phyloP scores from a whole-genome alignment of 140 eudicot species.

The Stevia rebaudiana region DNA sequence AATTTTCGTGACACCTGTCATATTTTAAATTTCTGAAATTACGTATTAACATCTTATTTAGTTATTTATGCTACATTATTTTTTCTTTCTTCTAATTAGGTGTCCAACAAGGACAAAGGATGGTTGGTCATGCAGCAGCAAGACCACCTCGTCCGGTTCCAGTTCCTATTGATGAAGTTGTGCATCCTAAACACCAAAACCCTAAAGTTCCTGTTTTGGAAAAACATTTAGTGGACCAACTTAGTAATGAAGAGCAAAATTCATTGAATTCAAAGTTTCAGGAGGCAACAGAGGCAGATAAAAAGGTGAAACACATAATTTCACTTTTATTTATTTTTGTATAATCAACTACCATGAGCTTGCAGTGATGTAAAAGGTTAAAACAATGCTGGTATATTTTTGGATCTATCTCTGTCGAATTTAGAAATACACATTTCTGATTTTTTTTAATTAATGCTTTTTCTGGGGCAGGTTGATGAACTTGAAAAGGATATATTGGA shows the following conservation, averaged over 20 bases:
- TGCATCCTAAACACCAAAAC: constrained; percentile 52
- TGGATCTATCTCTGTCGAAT: constrained; percentile 4
- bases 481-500: constrained; percentile 85
- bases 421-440: background rate
- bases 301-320: constrained; percentile 42
- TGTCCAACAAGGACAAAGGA: constrained; percentile 51
- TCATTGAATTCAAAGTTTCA: constrained; percentile 70
- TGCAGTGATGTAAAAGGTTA: constrained; percentile 1
- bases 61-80: background rate
- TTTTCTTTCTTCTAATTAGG: constrained; percentile 35
- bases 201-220: constrained; percentile 79
- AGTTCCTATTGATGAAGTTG: constrained; percentile 56
- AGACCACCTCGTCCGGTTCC: constrained; percentile 81
- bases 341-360: background rate
- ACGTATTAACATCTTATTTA: background rate
- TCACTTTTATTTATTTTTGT: background rate
- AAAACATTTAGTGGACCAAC: constrained; percentile 85
- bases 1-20: background rate
- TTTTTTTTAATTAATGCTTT: background rate
- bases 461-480: constrained; percentile 55
- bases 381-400: background rate
- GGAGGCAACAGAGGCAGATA: constrained; percentile 88
- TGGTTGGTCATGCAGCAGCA: constrained; percentile 38
- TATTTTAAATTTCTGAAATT: background rate
- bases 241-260: constrained; percentile 83